These are phyloP conservation scores for Colletotrichum sp. DNA, from an alignment of 2,329 filamentous ascomycete species.

Conservation along the genomic window DNA sequence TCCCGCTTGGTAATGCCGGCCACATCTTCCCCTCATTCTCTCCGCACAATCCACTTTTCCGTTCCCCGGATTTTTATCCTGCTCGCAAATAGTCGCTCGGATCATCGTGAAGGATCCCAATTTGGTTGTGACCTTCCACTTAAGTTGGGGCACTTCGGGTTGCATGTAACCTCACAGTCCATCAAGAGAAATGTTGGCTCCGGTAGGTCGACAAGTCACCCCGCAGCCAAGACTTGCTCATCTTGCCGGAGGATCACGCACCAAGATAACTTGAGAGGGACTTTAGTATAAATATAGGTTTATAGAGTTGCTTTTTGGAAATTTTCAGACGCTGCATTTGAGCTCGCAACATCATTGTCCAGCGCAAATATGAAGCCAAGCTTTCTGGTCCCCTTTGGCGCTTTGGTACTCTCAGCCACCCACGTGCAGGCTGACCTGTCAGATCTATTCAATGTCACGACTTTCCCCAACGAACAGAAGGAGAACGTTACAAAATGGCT, in stretches of 20 bases:
- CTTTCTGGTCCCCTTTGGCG: neutral
- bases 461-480: conserved; percentile 11
- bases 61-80: neutral
- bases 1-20: neutral
- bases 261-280: neutral
- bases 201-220: neutral
- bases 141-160: neutral
- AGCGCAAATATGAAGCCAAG: neutral
- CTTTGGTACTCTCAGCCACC: neutral
- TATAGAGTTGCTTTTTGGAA: fast-evolving
- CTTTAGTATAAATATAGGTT: neutral
- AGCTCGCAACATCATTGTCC: neutral
- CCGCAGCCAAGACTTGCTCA: neutral
- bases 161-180: neutral
- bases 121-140: neutral
- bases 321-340: neutral
- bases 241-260: neutral
- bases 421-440: neutral
- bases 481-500: conserved; percentile 6
- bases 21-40: neutral
- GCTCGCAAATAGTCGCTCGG: neutral
- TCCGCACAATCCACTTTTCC: neutral
- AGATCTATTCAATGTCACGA: neutral
- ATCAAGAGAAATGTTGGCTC: neutral
- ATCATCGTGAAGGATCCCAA: neutral